Conservation (phyloP, 495 filamentous ascomycete genomes). For the Xylaria grammica region DNA sequence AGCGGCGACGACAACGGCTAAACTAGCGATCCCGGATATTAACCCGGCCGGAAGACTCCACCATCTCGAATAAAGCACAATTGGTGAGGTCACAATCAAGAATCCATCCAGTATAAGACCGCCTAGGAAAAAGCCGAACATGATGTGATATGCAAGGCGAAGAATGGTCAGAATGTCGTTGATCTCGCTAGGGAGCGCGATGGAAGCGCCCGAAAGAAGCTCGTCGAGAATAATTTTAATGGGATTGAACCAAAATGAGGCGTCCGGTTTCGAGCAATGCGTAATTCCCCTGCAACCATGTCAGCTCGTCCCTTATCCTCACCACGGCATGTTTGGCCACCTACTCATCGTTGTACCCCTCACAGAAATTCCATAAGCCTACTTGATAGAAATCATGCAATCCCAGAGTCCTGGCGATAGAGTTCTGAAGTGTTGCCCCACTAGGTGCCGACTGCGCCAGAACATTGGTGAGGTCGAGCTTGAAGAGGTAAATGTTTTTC, state of each 20-base stretch:
- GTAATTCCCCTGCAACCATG: conserved; percentile 65
- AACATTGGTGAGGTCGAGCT: conserved; percentile 81
- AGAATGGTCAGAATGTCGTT: conserved; percentile 74
- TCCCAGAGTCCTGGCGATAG: conserved; percentile 84
- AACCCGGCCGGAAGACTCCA: conserved; percentile 55
- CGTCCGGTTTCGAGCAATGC: conserved; percentile 67
- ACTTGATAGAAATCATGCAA: conserved; percentile 95
- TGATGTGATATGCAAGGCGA: conserved; percentile 78
- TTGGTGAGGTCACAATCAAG: conserved; percentile 49
- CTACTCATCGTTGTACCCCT: conserved; percentile 71
- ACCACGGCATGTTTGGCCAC: conserved; percentile 13
- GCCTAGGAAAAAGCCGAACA: conserved; percentile 87
- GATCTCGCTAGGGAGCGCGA: conserved; percentile 77
- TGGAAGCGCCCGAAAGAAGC: conserved; percentile 79
- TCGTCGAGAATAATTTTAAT: conserved; percentile 78
- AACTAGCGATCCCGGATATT: conserved; percentile 67
- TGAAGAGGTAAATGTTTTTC: conserved; percentile 77
- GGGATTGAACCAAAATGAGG: conserved; percentile 89
- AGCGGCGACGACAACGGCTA: conserved; percentile 70
- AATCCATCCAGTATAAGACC: conserved; percentile 70
- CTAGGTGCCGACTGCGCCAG: conserved; percentile 78
- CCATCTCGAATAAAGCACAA: conserved; percentile 53
- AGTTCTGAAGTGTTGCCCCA: conserved; percentile 74
- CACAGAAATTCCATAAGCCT: conserved; percentile 88
- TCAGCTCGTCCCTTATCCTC: conserved; percentile 17